Evolutionary conservation across 768 basidiomycete genomes (phyloP), one percentile per base, ranked within the genome.

Genomic region (Phaffia australis): DNA sequence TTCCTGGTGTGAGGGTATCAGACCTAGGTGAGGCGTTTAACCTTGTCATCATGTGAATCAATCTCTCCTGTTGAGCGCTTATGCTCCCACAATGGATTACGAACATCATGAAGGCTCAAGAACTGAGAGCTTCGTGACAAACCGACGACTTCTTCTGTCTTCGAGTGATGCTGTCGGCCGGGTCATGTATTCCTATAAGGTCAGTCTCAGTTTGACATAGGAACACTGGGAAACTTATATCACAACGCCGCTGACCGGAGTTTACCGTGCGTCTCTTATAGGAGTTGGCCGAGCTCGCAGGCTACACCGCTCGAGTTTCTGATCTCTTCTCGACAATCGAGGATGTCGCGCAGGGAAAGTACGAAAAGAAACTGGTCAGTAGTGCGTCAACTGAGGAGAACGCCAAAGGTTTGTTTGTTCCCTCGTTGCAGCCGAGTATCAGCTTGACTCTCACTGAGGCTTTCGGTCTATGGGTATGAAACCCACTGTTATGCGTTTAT

Each of bases 171-270:
- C 94, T 0, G 88, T 97, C 71, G 92, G 92, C 42, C 83, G 93
- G 23, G 85, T 95, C 32, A 91, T 98, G 89, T 94, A 93, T 75
- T 91, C 89, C 3, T 97, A 95, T 79, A 97, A 95, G 76, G 79
- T 78, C 3, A 50, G 72, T 42, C 25, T 18, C 15, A 8, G 15
- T 19, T 25, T 55, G 9, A 52, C 52, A 25, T 14, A 27, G 30
- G 35, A 29, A 18, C 50, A 32, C 30, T 29, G 8, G 6, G 21
- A 48, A 50, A 18, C 23, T 15, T 14, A 21, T 16, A 1, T 60
- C 0, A 16, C n/a, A 50, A 14, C n/a, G 35, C 27, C 8, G 21
- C 47, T 50, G 54, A 47, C 55, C 47, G 29, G 32, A 64, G 68
- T 19, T 50, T 72, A 51, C 70, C 67, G 49, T 64, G 50, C 29